phyloP scores from a whole-genome alignment of 2,329 filamentous ascomycete species.

The Alternaria rosae region DNA sequence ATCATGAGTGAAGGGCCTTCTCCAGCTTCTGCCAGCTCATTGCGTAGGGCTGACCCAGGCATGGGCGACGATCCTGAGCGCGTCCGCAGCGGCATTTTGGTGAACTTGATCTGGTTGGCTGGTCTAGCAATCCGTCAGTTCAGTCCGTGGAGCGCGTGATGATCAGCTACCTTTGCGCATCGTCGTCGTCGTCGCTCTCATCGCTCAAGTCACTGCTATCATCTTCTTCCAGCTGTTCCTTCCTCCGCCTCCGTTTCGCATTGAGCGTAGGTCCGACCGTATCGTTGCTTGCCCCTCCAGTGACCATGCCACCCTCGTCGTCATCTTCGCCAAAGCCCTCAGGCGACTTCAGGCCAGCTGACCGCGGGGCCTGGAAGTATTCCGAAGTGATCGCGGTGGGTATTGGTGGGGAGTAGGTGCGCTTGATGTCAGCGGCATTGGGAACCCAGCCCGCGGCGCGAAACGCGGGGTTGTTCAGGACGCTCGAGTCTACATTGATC shows the following conservation, averaged over 20 bases:
- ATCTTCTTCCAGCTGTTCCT: constrained; percentile 82
- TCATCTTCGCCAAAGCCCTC: constrained; percentile 72
- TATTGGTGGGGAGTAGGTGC: constrained; percentile 85
- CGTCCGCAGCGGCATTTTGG: constrained; percentile 89
- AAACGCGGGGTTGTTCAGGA: constrained; percentile 81
- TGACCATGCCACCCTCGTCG: constrained; percentile 74
- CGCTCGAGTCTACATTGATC: constrained; percentile 79
- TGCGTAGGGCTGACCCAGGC: constrained; percentile 57
- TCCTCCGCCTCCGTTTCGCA: constrained; percentile 70
- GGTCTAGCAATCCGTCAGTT: constrained; percentile 56
- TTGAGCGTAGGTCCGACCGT: constrained; percentile 70
- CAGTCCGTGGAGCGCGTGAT: not conserved
- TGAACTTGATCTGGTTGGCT: constrained; percentile 91
- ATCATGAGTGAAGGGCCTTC: constrained; percentile 62
- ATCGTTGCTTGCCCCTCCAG: constrained; percentile 69
- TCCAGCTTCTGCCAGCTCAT: constrained; percentile 59
- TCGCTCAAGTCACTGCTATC: constrained; percentile 87
- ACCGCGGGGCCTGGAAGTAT: constrained; percentile 77
- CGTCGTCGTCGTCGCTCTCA: constrained; percentile 80
- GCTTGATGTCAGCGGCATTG: constrained; percentile 77
- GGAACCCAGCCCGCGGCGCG: constrained; percentile 82
- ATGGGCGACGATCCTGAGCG: constrained; percentile 89
- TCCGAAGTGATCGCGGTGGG: constrained; percentile 82
- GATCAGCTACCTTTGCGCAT: constrained; percentile 51
- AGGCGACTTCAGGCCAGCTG: constrained; percentile 61